Percentiles rank a stretch among this genome's conserved stretches.
Evolutionary conservation across 805 yeast genomes (phyloP).

Genomic region (Hanseniaspora thailandica): DNA sequence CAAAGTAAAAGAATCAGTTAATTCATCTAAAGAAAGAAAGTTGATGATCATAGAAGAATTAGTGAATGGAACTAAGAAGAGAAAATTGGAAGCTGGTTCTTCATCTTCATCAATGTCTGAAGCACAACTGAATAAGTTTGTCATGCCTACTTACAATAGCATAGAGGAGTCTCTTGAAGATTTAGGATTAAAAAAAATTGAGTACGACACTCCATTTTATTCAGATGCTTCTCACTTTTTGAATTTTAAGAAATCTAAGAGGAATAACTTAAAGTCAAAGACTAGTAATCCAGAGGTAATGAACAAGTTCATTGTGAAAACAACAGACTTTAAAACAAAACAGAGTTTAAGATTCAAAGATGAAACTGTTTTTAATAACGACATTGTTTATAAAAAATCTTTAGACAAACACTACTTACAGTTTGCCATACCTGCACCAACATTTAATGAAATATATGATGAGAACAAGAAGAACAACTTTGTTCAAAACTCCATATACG

Average conservation of each 20-base stretch:
- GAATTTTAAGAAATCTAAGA: conserved; percentile 23
- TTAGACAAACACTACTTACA: conserved; percentile 31
- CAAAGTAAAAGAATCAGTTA: conserved; percentile 11
- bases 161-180: conserved; percentile 39
- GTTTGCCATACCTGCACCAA: conserved; percentile 41
- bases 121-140: background rate
- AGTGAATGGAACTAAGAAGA: background rate
- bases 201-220: conserved; percentile 55
- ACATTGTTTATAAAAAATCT: conserved; percentile 2
- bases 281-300: background rate
- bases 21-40: background rate
- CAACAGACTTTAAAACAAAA: background rate
- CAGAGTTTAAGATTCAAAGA: conserved; percentile 19
- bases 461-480: background rate
- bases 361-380: conserved; percentile 15
- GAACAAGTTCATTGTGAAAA: background rate
- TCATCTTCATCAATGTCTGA: background rate
- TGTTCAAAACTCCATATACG: background rate
- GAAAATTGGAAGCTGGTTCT: background rate
- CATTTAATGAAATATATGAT: conserved; percentile 28
- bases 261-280: background rate
- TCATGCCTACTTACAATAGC: conserved; percentile 21
- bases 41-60: background rate
- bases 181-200: conserved; percentile 38
- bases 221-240: conserved; percentile 43